Evolutionary conservation across 306 rosid genomes (phyloP).

Genomic region (Alnus glutinosa): DNA sequence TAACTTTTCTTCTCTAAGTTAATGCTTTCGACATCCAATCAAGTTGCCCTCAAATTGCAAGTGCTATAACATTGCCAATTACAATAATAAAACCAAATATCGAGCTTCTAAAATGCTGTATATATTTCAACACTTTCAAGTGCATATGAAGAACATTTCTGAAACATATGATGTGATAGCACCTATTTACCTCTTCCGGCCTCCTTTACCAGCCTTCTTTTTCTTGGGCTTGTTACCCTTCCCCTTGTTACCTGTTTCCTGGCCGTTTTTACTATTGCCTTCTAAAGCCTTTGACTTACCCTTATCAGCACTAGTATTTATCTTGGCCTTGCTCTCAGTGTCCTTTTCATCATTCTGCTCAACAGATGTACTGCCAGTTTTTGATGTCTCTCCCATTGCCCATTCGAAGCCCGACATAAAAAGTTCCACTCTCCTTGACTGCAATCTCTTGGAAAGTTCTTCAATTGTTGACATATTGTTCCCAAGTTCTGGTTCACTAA

Average conservation of each 20-base stretch:
- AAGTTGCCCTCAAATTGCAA: no score
- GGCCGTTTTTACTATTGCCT: background rate
- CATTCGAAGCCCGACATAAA: no score
- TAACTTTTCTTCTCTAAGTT: no score
- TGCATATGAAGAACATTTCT: background rate
- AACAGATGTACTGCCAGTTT: background rate
- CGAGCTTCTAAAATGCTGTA: background rate
- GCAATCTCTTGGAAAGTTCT: conserved; percentile 21
- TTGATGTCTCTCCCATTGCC: background rate
- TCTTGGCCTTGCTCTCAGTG: background rate
- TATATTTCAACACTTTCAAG: background rate
- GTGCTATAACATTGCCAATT: no score
- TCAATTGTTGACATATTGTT: background rate
- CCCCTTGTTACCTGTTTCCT: background rate
- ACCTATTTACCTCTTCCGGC: background rate
- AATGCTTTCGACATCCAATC: no score
- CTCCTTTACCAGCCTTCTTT: background rate
- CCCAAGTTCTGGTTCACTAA: background rate
- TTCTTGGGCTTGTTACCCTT: background rate
- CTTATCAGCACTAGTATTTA: background rate
- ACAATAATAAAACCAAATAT: no score
- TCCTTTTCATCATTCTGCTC: background rate
- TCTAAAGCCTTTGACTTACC: conserved; percentile 1
- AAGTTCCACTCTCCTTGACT: background rate
- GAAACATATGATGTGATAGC: background rate